phyloP scores from a whole-genome alignment of 768 basidiomycete genomes.

The Tylopilus balloui region DNA sequence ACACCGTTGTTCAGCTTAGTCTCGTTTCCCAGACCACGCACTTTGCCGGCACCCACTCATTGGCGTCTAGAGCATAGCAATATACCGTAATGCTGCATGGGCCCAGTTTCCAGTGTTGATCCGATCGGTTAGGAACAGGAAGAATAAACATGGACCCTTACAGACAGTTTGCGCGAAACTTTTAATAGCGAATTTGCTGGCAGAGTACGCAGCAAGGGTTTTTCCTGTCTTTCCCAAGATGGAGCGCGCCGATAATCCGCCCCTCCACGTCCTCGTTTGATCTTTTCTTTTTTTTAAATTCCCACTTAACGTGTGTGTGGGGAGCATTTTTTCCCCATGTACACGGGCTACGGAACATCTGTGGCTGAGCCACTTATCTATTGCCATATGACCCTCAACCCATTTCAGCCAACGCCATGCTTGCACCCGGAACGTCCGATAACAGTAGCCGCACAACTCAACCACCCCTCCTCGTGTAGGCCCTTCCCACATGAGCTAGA shows the following conservation, averaged over 20 bases:
- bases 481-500: too few relatives aligned
- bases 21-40: background rate
- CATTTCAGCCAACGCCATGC: too few relatives aligned
- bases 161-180: conserved; percentile 37
- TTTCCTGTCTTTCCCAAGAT: background rate
- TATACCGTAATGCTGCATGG: conserved; percentile 37
- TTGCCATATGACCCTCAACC: too few relatives aligned
- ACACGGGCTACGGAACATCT: too few relatives aligned
- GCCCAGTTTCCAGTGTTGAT: conserved; percentile 29
- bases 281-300: too few relatives aligned
- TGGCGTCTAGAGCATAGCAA: conserved; percentile 36
- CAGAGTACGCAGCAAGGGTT: conserved; percentile 18
- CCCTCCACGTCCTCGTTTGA: conserved; percentile 45
- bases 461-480: too few relatives aligned
- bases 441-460: too few relatives aligned
- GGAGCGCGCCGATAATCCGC: conserved; percentile 43
- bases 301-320: too few relatives aligned
- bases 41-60: conserved; percentile 16
- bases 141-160: conserved; percentile 7
- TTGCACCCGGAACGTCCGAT: too few relatives aligned
- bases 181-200: conserved; percentile 38
- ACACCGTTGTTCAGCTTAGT: background rate
- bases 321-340: too few relatives aligned
- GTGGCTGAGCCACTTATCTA: too few relatives aligned
- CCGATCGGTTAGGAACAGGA: background rate